These are phyloP conservation scores for Rossbeevera mucosa DNA, from an alignment of 768 basidiomycete genomes.

Conservation along the genomic window DNA sequence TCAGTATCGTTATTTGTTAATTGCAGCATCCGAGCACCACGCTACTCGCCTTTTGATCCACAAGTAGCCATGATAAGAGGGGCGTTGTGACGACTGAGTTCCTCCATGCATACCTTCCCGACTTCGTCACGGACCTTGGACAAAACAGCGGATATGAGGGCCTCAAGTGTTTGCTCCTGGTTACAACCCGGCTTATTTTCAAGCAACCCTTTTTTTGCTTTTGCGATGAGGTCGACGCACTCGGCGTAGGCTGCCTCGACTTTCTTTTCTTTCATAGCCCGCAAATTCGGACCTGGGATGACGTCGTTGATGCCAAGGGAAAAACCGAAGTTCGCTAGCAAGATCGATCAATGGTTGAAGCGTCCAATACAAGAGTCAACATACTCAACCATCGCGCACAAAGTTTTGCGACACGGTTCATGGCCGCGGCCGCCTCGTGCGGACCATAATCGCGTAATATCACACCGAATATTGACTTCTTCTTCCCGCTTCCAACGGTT, in stretches of 20 bases:
- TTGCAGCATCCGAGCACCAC: neutral
- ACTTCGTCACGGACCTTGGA: constrained; percentile 95
- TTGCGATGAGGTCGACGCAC: constrained; percentile 81
- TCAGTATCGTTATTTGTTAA: neutral
- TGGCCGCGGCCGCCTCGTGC: constrained; percentile 88
- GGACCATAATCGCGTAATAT: constrained; percentile 96
- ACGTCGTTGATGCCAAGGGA: constrained; percentile 99
- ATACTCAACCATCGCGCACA: constrained; percentile 89
- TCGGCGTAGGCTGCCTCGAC: constrained; percentile 87
- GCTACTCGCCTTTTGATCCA: constrained; percentile 84
- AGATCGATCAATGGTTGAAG: constrained; percentile 2
- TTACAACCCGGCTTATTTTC: constrained; percentile 98
- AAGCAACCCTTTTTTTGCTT: constrained; percentile 85
- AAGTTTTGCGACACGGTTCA: constrained; percentile 94
- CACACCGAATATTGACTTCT: constrained; percentile 98
- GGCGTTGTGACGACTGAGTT: constrained; percentile 95
- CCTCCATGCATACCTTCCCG: constrained; percentile 96
- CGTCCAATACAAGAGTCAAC: constrained; percentile 19
- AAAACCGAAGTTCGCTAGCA: constrained; percentile 91
- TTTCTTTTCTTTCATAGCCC: constrained; percentile 73
- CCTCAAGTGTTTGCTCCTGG: constrained; percentile 95
- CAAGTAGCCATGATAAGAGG: constrained; percentile 99
- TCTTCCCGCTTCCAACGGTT: constrained; percentile 96
- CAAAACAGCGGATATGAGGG: constrained; percentile 88
- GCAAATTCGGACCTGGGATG: constrained; percentile 86